Percentiles rank a stretch among this genome's conserved stretches.
These are phyloP conservation scores for Edaphochlamys debaryana DNA, from an alignment of 139 green algal species.

Conservation along the genomic window DNA sequence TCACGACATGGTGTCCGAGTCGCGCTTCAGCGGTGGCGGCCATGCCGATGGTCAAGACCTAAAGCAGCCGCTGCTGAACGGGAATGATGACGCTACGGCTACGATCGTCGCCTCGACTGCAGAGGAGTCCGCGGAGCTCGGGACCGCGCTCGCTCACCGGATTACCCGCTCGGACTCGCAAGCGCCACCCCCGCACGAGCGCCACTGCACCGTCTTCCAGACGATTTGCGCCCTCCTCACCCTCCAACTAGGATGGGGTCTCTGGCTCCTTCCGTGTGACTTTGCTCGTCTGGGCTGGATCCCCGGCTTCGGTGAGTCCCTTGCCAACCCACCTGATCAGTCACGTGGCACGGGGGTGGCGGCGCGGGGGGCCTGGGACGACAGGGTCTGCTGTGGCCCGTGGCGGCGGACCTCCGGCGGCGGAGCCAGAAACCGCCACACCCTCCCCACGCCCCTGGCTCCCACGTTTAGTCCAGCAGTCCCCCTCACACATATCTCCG, in stretches of 20 bases:
- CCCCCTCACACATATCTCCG: no score
- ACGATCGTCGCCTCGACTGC: background rate
- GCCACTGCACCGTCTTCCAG: background rate
- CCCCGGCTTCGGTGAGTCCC: background rate
- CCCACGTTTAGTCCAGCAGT: no score
- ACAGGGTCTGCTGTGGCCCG: background rate
- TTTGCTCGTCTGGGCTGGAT: slow-evolving; percentile 22
- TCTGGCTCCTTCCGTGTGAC: slow-evolving; percentile 28
- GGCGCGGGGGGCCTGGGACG: background rate
- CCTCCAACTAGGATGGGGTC: slow-evolving; percentile 28
- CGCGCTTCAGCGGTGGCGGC: background rate
- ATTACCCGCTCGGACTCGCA: background rate
- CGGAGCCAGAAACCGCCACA: no score
- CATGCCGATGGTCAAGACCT: no score
- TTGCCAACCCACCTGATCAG: background rate
- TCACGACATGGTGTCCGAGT: background rate
- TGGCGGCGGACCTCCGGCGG: background rate
- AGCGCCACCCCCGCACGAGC: no score
- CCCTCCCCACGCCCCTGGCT: no score
- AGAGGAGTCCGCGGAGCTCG: background rate
- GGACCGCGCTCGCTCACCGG: background rate
- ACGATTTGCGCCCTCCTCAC: background rate
- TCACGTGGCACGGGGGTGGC: background rate
- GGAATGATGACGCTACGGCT: background rate
- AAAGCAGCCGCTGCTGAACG: background rate